Base-by-base conservation (phyloP, 257 asterid genomes). In the Ophiorrhiza pumila region DNA sequence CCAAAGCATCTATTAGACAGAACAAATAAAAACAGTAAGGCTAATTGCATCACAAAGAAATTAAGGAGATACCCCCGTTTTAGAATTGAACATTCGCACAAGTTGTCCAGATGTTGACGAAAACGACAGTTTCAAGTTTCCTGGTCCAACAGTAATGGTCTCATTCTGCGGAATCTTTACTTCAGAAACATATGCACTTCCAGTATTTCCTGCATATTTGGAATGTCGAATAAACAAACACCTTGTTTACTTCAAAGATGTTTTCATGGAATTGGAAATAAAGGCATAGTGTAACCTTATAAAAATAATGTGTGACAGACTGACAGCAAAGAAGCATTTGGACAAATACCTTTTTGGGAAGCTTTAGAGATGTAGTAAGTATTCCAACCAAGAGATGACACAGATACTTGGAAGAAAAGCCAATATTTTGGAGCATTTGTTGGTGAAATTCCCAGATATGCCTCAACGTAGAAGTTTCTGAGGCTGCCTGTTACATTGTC, bases 91-190 rank as follows among this genome's bases (percentile, higher is more conserved):
- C 77, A 92, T 82, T 83, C 86, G 89, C 50, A 70, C 85, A 67
- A 92, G 97, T 79, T 88, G 96, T 75, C 98, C 97, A 35, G 98
- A 79, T 74, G 79, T 67, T 52, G 86, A 81, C 59, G 97, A 92
- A 83, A 92, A 90, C 23, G 91, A 81, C 76, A 87, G 76, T 71
- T 87, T 92, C 80, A 90, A 77, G 78, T 87, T 82, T 77, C 96
- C 98, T 1, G 82, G 94, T 65, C 98, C 98, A 77, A 92, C 77
- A 71, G 85, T 87, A 35, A 86, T 57, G 49, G 87, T 83, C 67
- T 83, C 90, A 7, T 81, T 81, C 66, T 43, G 70, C 65, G 84
- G 81, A 81, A 66, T 47, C 43, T 68, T 74, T 76, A 65, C 47
- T 71, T 3, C 65, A 1, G 89, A 74, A 73, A 61, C 55, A 73